These are phyloP conservation scores for Eucalyptus tenuipes DNA, from an alignment of 345 rosid genomes.

Conservation along the genomic window DNA sequence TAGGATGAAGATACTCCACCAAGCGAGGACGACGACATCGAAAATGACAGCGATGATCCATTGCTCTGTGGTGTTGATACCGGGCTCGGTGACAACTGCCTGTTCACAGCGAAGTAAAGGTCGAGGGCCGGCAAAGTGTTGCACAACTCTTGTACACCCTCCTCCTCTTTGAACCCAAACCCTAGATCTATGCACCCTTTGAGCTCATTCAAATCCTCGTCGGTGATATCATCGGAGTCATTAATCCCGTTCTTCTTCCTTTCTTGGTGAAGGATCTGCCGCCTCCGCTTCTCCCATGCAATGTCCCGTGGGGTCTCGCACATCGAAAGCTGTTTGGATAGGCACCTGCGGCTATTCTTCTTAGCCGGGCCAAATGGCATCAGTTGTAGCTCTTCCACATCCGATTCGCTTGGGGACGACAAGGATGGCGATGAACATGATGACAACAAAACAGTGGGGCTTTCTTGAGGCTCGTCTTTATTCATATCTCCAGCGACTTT, in stretches of 20 bases:
- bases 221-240: conserved; percentile 42
- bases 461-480: neutral
- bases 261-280: conserved; percentile 46
- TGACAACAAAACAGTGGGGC: neutral
- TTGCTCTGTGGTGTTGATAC: conserved; percentile 50
- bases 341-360: neutral
- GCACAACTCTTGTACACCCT: conserved; percentile 59
- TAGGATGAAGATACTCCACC: conserved; percentile 52
- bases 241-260: conserved; percentile 8
- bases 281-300: conserved; percentile 82
- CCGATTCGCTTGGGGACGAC: neutral
- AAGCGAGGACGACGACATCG: conserved; percentile 11
- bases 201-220: conserved; percentile 70
- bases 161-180: conserved; percentile 83
- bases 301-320: conserved; percentile 61
- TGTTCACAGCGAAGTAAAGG: conserved; percentile 81
- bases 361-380: neutral
- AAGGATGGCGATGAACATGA: neutral
- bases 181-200: conserved; percentile 96
- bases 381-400: neutral
- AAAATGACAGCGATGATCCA: conserved; percentile 12
- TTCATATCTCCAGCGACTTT: neutral
- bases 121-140: conserved; percentile 83
- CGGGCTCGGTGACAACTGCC: conserved; percentile 65
- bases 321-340: conserved; percentile 78